Conservation (phyloP, 306 rosid genomes). For the Cucurbita argyrosperma region DNA sequence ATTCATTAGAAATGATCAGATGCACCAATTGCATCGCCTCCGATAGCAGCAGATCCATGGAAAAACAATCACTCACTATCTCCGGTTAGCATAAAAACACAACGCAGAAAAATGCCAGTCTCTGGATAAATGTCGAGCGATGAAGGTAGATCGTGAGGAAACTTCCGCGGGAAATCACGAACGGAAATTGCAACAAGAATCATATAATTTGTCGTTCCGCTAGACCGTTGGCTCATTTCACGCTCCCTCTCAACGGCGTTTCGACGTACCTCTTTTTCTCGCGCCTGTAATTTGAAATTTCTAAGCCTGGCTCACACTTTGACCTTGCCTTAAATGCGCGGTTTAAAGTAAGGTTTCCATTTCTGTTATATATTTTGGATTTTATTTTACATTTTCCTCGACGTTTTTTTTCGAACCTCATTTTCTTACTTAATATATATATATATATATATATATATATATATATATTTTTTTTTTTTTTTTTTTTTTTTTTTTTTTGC, state of each 20-base stretch:
- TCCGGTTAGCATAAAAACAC: neutral
- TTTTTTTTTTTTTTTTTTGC: too few species aligned
- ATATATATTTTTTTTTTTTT: too few species aligned
- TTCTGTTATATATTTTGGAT: too few species aligned
- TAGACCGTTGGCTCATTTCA: neutral
- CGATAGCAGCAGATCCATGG: constrained; percentile 76
- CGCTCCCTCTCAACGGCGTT: neutral
- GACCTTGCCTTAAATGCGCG: neutral
- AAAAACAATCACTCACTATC: neutral
- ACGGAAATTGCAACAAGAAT: neutral
- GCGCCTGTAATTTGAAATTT: neutral
- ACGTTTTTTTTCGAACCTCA: too few species aligned
- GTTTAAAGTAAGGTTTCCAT: too few species aligned
- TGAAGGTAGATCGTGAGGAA: neutral
- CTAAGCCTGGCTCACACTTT: neutral
- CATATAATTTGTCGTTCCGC: neutral
- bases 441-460: too few species aligned
- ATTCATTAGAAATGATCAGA: constrained; percentile 65
- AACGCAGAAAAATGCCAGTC: neutral
- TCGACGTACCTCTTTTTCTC: neutral
- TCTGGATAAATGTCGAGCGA: neutral
- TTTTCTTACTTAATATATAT: too few species aligned
- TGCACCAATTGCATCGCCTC: constrained; percentile 85
- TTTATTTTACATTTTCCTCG: too few species aligned
- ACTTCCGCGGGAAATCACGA: neutral